A percentile compares a stretch with the other conserved stretches of the same genome.
These are phyloP conservation scores for Coniochaeta pulveracea DNA, from an alignment of 2,329 filamentous ascomycete genomes.

Conservation along the genomic window DNA sequence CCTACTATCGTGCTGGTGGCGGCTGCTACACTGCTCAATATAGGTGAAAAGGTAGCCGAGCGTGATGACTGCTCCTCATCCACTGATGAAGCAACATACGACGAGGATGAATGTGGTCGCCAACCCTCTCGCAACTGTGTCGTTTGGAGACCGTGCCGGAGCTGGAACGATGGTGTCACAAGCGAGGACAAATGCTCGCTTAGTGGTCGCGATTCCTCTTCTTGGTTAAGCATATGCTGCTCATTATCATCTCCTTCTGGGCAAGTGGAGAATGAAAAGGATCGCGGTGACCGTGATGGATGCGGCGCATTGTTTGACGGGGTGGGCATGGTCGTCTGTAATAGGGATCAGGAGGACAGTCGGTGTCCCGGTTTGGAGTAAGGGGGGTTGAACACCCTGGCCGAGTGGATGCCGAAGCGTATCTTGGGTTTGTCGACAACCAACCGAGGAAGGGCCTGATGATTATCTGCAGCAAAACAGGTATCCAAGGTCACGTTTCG, in stretches of 20 bases:
- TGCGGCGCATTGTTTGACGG: conserved; percentile 30
- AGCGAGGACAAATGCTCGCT: neutral
- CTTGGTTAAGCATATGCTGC: conserved; percentile 5
- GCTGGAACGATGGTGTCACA: conserved; percentile 15
- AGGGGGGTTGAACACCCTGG: too few relatives aligned
- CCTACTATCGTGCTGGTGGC: too few relatives aligned
- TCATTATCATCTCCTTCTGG: conserved; percentile 12
- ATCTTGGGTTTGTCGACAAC: too few relatives aligned
- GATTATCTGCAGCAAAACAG: too few relatives aligned
- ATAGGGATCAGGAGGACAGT: neutral
- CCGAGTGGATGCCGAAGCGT: too few relatives aligned
- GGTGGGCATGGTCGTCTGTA: conserved; percentile 32
- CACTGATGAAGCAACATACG: conserved; percentile 7
- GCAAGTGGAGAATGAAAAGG: conserved; percentile 15
- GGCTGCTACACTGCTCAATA: conserved; percentile 13
- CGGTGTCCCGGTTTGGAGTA: too few relatives aligned
- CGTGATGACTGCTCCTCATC: conserved; percentile 20
- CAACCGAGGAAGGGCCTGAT: too few relatives aligned
- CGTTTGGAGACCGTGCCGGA: conserved; percentile 10
- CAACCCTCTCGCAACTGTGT: conserved; percentile 13
- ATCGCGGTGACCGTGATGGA: conserved; percentile 21
- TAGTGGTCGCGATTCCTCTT: neutral
- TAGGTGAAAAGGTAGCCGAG: conserved; percentile 31
- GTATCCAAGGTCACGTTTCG: too few relatives aligned
- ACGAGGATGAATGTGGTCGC: conserved; percentile 9